Base-by-base conservation (phyloP, 2,329 filamentous ascomycete species). In the Claviceps sorghi region DNA sequence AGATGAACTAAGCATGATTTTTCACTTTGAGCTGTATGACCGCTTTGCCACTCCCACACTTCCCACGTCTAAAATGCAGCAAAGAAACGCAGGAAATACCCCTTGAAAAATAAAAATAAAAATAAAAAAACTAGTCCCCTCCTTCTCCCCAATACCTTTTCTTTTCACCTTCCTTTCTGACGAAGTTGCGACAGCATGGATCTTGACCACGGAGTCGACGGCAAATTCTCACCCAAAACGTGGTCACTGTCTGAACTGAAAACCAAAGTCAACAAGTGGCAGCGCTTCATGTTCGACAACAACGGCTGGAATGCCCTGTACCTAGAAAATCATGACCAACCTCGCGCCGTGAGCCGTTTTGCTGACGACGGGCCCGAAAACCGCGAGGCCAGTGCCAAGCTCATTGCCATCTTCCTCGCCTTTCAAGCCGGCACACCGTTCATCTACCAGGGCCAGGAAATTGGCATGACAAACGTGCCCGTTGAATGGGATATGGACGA, bases 401-500 rank as follows among this genome's bases (percentile, higher is more conserved):
- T 83, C 65, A 67, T 84, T 17, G 75, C 79, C 21, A 69, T 77
- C 9, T 72, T 82, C 55, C 69, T 80, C 53, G 72, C 69, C 3
- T 69, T 79, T 49, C 76, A 82, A 56, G 72, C 76, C 2, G 82
- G 82, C 17, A 84, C 82, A 0, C 71, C 80, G 0, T 85, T 82
- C 59, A 67, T 85, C n/a, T 85, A 83, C 61, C 82, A 85, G 62
- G 82, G 82, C 13, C 80, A 86, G 61, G 82, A 86, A 64, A 70
- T 85, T 36, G 82, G 80, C 19, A 83, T 84, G 77, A 70, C 74
- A 36, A 84, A 84, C 58, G 72, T 83, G 21, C 81, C 82, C 2
- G 65, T 66, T 10, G 69, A 73, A 4, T 84, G 83, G 79, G 67
- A 67, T 1, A 78, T 84, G 50, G 69, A 78, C 3, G 78, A 84